A percentile compares a stretch with the other conserved stretches of the same genome.
Conservation (phyloP, 2,329 filamentous ascomycete species). For the Pseudogymnoascus sp. region DNA sequence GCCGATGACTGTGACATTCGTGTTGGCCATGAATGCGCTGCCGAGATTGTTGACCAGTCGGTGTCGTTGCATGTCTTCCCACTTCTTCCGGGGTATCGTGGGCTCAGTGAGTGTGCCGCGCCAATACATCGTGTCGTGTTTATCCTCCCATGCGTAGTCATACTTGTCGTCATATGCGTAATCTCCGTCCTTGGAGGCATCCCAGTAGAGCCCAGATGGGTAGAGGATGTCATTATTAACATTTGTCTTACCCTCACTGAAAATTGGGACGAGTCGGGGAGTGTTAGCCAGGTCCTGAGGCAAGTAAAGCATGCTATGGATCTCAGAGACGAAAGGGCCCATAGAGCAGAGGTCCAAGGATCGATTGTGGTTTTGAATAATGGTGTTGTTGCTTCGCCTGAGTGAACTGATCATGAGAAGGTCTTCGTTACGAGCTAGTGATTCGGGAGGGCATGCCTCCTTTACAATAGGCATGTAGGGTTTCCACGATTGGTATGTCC, state of each 20-base stretch:
- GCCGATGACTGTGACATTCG: slow-evolving; percentile 30
- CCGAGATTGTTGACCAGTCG: slow-evolving; percentile 52
- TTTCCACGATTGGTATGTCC: slow-evolving; percentile 31
- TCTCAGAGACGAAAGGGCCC: slow-evolving; percentile 41
- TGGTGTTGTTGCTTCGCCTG: slow-evolving; percentile 36
- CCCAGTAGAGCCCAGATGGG: slow-evolving; percentile 58
- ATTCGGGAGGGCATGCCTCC: slow-evolving; percentile 49
- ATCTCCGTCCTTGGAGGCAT: slow-evolving; percentile 40
- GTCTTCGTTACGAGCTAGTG: slow-evolving; percentile 37
- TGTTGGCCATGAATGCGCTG: slow-evolving; percentile 38
- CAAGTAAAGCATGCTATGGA: slow-evolving; percentile 52
- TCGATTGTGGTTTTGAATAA: slow-evolving; percentile 51
- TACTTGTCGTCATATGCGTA: slow-evolving; percentile 51
- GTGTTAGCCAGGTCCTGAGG: slow-evolving; percentile 45
- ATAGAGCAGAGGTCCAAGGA: slow-evolving; percentile 51
- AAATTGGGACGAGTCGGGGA: slow-evolving; percentile 51
- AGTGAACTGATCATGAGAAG: slow-evolving; percentile 32
- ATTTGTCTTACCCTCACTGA: slow-evolving; percentile 55
- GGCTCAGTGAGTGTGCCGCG: slow-evolving; percentile 47
- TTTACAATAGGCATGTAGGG: slow-evolving; percentile 55
- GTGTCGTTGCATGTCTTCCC: slow-evolving; percentile 50
- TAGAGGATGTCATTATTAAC: slow-evolving; percentile 60
- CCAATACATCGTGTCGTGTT: slow-evolving; percentile 52
- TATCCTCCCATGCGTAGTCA: slow-evolving; percentile 52
- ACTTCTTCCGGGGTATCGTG: slow-evolving; percentile 52